Percentiles rank a stretch among this genome's conserved stretches.
Evolutionary conservation across 225 moss, liverwort and hornwort species (phyloP).

Genomic region (Polytrichum commune): DNA sequence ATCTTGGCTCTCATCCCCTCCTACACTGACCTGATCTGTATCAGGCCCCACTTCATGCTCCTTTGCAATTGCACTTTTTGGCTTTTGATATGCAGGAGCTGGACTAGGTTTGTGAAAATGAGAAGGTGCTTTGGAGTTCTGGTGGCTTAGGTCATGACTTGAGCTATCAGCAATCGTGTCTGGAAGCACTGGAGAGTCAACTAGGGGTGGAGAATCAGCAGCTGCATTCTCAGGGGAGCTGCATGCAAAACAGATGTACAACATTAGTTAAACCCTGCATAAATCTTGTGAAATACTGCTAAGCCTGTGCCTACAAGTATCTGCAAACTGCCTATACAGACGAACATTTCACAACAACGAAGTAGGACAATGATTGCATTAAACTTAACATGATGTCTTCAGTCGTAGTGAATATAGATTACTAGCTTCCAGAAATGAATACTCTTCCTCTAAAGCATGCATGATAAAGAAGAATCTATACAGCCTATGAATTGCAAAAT

Average conservation of each 20-base stretch:
- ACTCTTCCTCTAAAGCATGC: too few relatives aligned
- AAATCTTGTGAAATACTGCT: neutral
- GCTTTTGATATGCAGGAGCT: conserved; percentile 27
- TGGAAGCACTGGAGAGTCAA: conserved; percentile 65
- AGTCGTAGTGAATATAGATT: too few relatives aligned
- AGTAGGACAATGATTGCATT: too few relatives aligned
- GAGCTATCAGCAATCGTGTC: conserved; percentile 48
- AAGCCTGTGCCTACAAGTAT: neutral
- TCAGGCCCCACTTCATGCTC: conserved; percentile 40
- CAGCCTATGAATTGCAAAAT: neutral
- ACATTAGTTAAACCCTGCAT: too few relatives aligned
- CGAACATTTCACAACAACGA: too few relatives aligned
- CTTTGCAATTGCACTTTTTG: conserved; percentile 30
- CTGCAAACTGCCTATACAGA: too few relatives aligned
- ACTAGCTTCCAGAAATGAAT: too few relatives aligned
- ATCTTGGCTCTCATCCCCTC: conserved; percentile 68
- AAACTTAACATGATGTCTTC: too few relatives aligned
- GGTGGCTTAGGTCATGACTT: conserved; percentile 48
- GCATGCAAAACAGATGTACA: conserved; percentile 27
- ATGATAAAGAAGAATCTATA: too few relatives aligned
- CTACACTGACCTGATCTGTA: conserved; percentile 51
- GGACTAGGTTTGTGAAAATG: conserved; percentile 38
- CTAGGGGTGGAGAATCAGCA: conserved; percentile 79
- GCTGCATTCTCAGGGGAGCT: conserved; percentile 84
- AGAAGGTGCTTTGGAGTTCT: conserved; percentile 52